Conservation (phyloP, 257 asterid genomes). For the Lycium barbarum region DNA sequence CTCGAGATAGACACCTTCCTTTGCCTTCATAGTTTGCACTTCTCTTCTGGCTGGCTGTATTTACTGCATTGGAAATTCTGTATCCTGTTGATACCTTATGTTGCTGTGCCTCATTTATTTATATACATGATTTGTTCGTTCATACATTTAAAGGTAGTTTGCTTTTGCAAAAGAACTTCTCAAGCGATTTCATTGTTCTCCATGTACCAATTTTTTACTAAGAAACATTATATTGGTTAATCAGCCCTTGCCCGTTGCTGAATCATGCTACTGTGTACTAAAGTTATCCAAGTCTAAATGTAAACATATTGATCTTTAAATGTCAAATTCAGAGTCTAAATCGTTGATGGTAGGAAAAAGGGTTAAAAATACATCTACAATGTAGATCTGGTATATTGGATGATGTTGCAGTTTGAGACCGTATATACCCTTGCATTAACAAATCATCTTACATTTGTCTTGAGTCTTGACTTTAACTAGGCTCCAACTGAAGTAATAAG, state of each 20-base stretch:
- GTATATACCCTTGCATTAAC: no score
- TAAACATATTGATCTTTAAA: no score
- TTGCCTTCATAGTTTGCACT: neutral
- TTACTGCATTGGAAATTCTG: conserved; percentile 19
- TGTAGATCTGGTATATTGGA: no score
- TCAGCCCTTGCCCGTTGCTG: neutral
- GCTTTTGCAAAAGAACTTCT: neutral
- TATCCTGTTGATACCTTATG: conserved; percentile 12
- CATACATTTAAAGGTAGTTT: neutral
- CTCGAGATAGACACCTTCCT: neutral
- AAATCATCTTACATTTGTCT: no score
- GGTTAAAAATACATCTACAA: no score
- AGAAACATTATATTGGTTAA: neutral
- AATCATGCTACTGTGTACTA: neutral
- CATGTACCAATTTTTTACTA: no score
- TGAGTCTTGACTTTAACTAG: no score
- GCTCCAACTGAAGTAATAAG: no score
- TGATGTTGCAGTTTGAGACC: no score
- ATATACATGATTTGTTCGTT: neutral
- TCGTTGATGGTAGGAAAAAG: no score
- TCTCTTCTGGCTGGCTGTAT: neutral
- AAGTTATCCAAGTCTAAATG: neutral
- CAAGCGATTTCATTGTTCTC: neutral
- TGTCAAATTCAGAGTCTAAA: no score
- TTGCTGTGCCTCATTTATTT: neutral